Percentiles rank a stretch among this genome's conserved stretches.
phyloP scores from a whole-genome alignment of 2,329 filamentous ascomycete species.

The Falciphora oryzae region DNA sequence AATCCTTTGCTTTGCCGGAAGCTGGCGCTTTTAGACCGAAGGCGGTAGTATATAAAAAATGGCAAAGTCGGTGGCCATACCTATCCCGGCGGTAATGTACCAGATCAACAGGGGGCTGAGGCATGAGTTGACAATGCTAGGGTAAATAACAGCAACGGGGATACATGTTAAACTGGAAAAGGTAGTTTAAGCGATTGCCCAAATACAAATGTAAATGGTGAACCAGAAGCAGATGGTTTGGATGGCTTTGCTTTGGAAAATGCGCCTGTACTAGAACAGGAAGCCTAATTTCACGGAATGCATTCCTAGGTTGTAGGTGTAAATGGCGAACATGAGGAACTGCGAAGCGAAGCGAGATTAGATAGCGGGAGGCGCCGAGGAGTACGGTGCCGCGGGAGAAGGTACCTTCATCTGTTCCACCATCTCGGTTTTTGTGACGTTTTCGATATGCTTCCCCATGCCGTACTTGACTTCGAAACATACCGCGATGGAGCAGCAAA shows the following conservation, averaged over 20 bases:
- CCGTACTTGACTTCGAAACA: no score
- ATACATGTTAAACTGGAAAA: conserved; percentile 15
- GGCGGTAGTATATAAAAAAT: conserved; percentile 24
- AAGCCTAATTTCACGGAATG: conserved; percentile 27
- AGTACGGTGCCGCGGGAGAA: no score
- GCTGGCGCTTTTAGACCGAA: no score
- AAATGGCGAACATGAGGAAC: conserved; percentile 22
- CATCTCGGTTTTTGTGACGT: no score
- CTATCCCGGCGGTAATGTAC: conserved; percentile 25
- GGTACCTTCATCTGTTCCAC: no score
- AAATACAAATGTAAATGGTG: conserved; percentile 20
- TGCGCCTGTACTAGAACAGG: conserved; percentile 26
- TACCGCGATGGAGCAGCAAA: no score
- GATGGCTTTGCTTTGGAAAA: conserved; percentile 20
- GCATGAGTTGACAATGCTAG: conserved; percentile 21
- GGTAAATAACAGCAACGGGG: background rate
- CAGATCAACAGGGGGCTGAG: conserved; percentile 24
- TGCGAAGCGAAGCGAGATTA: conserved; percentile 8
- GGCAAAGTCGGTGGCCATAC: conserved; percentile 22
- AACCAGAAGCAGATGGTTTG: conserved; percentile 22
- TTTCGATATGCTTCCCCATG: no score
- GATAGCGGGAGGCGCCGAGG: no score
- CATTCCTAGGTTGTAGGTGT: conserved; percentile 26
- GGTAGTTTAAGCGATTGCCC: conserved; percentile 21
- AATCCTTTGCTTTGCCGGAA: no score